phyloP scores from a whole-genome alignment of 345 rosid genomes.

The Euphorbia peplus region DNA sequence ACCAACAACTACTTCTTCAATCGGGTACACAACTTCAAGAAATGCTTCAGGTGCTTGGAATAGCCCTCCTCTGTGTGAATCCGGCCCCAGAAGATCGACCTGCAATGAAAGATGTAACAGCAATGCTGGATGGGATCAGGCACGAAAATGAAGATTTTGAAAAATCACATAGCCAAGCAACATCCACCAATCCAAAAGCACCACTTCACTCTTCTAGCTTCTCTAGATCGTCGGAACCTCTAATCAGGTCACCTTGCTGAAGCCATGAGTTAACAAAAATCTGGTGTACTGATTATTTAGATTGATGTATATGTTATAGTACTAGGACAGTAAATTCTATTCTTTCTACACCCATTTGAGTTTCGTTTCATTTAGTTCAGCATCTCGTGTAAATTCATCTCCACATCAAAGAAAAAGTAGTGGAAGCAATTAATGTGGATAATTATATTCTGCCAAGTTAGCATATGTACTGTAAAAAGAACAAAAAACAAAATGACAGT shows the following conservation, averaged over 20 bases:
- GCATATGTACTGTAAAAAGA: background rate
- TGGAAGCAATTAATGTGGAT: background rate
- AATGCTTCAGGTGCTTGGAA: constrained; percentile 67
- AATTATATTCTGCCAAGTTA: constrained; percentile 1
- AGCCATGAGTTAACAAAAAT: constrained; percentile 8
- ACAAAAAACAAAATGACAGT: background rate
- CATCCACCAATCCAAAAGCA: constrained; percentile 27
- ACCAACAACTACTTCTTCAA: constrained; percentile 42
- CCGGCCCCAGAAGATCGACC: constrained; percentile 60
- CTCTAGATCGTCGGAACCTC: constrained; percentile 59
- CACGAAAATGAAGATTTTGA: constrained; percentile 48
- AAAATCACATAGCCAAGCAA: constrained; percentile 35
- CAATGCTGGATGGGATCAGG: constrained; percentile 58
- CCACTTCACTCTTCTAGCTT: constrained; percentile 60
- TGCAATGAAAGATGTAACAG: constrained; percentile 65
- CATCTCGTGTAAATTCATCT: background rate
- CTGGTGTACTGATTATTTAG: constrained; percentile 24
- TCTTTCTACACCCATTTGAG: constrained; percentile 17
- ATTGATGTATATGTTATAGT: constrained; percentile 21
- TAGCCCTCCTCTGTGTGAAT: constrained; percentile 60
- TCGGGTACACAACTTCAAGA: constrained; percentile 64
- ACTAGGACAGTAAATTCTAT: constrained; percentile 13
- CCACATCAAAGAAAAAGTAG: background rate
- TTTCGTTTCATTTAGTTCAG: constrained; percentile 6
- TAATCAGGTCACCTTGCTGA: constrained; percentile 46